Evolutionary conservation across 2,329 filamentous ascomycete species (phyloP), one percentile per base, ranked within the genome.

Genomic region (Pseudohalonectria lignicola): DNA sequence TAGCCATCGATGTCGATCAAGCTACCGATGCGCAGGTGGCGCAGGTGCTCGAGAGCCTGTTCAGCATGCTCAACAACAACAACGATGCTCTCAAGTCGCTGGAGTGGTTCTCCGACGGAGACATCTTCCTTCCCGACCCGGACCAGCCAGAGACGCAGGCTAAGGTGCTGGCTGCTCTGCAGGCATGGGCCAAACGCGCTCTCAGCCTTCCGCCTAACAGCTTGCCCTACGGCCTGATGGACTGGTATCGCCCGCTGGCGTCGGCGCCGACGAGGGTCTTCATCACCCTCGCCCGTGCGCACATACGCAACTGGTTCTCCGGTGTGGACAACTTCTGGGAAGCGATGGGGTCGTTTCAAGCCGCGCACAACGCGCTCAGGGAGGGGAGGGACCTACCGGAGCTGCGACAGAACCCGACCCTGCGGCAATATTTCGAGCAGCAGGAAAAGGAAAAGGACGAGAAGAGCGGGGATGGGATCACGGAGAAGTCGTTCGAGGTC

Each of bases 251-350:
- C 11, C 40, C 40, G 18, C 21, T 39, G 7, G 18, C 33, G 12
- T 21, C 34, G 23, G 35, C 35, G 25, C 40, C 40, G 5, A 16
- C 31, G 16, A 20, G 36, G 5, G 32, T 39, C n/a, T 39, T 31
- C 15, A 38, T 42, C 28, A 35, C 23, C 7, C 6, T 42, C n/a
- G 40, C 40, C 6, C 36, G 36, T 19, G 37, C 20, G 10, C 40
- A 42, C 16, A 39, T 42, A 25, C 33, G 20, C 28, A 42, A 39
- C 19, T 42, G 40, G 40, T 39, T 42, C 19, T 21, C 36, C 2
- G 31, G 8, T 26, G 16, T 29, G 4, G 25, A 33, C 13, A 7
- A 4, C 2, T 3, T 12, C 11, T 5, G 2, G 7, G 7, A 15
- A 5, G 40, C 40, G 7, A 19, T 20, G 8, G n/a, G 5, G 3